phyloP scores from a whole-genome alignment of 73 alveolate genomes.

The Symbiodinium pilosum region DNA sequence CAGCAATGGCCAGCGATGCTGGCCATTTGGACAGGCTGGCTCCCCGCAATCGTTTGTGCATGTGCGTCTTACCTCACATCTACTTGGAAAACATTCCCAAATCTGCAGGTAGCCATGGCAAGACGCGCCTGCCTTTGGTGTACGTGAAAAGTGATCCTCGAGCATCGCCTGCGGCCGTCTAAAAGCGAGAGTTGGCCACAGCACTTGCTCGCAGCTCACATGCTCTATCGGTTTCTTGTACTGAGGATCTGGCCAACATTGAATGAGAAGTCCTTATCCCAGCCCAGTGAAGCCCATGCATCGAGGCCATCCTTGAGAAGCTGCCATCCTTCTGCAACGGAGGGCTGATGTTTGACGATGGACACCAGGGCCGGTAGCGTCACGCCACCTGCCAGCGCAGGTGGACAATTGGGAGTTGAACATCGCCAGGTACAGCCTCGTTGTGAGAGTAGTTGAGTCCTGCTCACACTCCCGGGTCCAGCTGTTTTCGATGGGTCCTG shows the following conservation, averaged over 20 bases:
- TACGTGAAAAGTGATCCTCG: constrained; percentile 22
- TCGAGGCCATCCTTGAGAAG: constrained; percentile 20
- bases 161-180: constrained; percentile 5
- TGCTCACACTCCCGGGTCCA: constrained; percentile 57
- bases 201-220: too few relatives aligned
- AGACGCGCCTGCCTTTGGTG: constrained; percentile 37
- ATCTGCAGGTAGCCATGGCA: not conserved
- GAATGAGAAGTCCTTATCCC: constrained; percentile 57
- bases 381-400: constrained; percentile 37
- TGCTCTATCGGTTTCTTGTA: not conserved
- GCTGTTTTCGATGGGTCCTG: constrained; percentile 47
- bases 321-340: not conserved
- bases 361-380: constrained; percentile 27
- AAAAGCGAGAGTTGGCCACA: too few relatives aligned
- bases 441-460: constrained; percentile 15
- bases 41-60: constrained; percentile 35
- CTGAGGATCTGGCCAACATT: constrained; percentile 13
- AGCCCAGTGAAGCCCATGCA: constrained; percentile 49
- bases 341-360: not conserved
- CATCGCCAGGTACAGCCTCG: constrained; percentile 3
- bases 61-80: constrained; percentile 11
- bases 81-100: not conserved
- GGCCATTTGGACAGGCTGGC: constrained; percentile 89
- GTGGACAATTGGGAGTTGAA: not conserved
- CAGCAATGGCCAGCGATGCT: constrained; percentile 48